phyloP scores from a whole-genome alignment of 1,284 basidiomycete genomes.

The Apiotrichum siamense region DNA sequence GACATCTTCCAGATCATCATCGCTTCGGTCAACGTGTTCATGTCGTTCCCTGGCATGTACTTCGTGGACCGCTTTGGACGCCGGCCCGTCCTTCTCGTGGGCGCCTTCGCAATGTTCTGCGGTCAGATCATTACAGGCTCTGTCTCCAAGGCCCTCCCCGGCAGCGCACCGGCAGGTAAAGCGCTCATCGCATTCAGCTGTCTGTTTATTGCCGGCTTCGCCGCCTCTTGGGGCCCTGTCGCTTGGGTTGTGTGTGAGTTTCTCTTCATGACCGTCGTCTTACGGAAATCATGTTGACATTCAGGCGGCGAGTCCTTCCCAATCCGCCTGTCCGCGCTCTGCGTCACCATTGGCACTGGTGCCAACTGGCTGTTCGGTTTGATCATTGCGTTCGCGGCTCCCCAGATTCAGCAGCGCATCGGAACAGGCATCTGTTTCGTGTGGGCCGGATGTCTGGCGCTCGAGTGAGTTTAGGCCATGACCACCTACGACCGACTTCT shows the following conservation, averaged over 20 bases:
- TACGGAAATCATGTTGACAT: no score
- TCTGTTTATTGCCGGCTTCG: constrained; percentile 51
- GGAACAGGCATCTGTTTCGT: constrained; percentile 44
- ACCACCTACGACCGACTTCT: no score
- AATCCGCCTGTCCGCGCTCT: constrained; percentile 42
- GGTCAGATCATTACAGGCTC: constrained; percentile 51
- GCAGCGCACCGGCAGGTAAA: constrained; percentile 43
- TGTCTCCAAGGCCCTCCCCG: constrained; percentile 36
- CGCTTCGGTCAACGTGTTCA: constrained; percentile 46
- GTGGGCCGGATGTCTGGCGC: constrained; percentile 44
- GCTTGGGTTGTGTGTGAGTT: constrained; percentile 45
- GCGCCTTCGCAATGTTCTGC: constrained; percentile 47
- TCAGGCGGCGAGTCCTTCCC: constrained; percentile 51
- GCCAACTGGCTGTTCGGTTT: constrained; percentile 48
- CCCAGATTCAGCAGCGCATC: constrained; percentile 43
- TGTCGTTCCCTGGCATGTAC: constrained; percentile 45
- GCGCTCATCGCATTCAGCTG: constrained; percentile 51
- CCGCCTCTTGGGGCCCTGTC: constrained; percentile 49
- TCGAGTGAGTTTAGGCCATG: constrained; percentile 5
- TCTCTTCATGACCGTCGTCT: no score
- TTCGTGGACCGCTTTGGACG: constrained; percentile 49
- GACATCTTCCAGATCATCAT: constrained; percentile 50
- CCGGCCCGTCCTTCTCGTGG: constrained; percentile 49
- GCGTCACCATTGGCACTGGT: constrained; percentile 47
- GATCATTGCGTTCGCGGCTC: constrained; percentile 45